These are phyloP conservation scores for Thermochaetoides dissita DNA, from an alignment of 2,329 filamentous ascomycete genomes.

Conservation along the genomic window DNA sequence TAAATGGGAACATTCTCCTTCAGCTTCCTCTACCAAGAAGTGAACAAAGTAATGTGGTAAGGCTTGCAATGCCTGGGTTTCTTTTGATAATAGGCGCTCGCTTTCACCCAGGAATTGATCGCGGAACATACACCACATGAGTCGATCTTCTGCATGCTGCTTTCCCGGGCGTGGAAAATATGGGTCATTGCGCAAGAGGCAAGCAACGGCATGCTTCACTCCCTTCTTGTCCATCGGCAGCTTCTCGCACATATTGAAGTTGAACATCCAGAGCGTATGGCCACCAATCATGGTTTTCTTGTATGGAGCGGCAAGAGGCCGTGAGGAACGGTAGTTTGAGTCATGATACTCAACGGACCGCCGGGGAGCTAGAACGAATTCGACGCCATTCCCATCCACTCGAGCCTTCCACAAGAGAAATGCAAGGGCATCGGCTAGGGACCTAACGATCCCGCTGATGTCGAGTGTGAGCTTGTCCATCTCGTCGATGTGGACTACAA, in stretches of 20 bases:
- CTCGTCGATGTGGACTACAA: conserved; percentile 34
- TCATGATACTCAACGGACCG: neutral
- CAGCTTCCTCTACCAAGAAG: neutral
- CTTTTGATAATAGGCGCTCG: neutral
- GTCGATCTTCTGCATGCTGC: conserved; percentile 5
- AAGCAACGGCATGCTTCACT: conserved; percentile 25
- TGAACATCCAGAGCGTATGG: conserved; percentile 30
- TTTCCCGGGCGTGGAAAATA: conserved; percentile 27
- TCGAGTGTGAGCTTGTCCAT: conserved; percentile 29
- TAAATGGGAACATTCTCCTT: too few species aligned
- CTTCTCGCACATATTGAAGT: conserved; percentile 29
- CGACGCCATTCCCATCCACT: conserved; percentile 36
- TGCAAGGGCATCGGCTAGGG: conserved; percentile 36
- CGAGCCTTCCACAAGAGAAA: conserved; percentile 31
- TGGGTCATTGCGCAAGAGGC: conserved; percentile 37
- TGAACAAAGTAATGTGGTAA: neutral
- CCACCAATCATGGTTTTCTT: conserved; percentile 15
- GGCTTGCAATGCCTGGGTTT: neutral
- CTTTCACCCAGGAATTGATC: conserved; percentile 4
- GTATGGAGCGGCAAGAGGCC: neutral
- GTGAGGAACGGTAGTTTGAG: neutral
- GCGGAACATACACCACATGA: conserved; percentile 16
- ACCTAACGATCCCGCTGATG: conserved; percentile 22
- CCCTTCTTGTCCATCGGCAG: conserved; percentile 26
- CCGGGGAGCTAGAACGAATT: conserved; percentile 33